Evolutionary conservation across 306 rosid genomes (phyloP).

Genomic region (Abrus pulchellus): DNA sequence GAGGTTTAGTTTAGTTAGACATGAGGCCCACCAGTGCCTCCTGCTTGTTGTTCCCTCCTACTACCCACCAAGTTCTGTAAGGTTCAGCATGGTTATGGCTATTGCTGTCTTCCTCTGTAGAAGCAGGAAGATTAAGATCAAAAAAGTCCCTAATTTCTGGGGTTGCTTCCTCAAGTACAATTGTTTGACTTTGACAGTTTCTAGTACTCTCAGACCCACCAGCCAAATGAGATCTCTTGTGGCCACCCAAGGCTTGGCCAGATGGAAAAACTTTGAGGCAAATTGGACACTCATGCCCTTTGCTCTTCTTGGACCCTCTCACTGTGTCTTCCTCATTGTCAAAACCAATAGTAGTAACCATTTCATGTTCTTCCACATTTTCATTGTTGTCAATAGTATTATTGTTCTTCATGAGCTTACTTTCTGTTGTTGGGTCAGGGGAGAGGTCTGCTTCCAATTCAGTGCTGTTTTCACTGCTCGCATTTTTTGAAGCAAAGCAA

Average conservation of each 20-base stretch:
- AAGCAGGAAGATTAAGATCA: slow-evolving; percentile 92
- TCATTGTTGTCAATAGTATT: slow-evolving; percentile 9
- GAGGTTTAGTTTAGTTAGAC: slow-evolving; percentile 52
- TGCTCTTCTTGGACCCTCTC: slow-evolving; percentile 56
- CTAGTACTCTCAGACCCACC: slow-evolving; percentile 52
- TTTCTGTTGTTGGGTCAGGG: slow-evolving; percentile 55
- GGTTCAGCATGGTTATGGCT: slow-evolving; percentile 51
- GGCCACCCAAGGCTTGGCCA: slow-evolving; percentile 98
- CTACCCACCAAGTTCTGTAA: slow-evolving; percentile 66
- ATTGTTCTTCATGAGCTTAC: slow-evolving; percentile 49
- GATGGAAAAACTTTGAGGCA: slow-evolving; percentile 77
- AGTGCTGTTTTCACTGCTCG: slow-evolving; percentile 69
- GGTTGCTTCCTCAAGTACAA: slow-evolving; percentile 52
- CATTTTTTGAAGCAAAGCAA: slow-evolving; percentile 67
- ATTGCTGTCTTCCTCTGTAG: slow-evolving; percentile 66
- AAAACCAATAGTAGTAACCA: slow-evolving; percentile 20
- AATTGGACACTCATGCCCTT: slow-evolving; percentile 76
- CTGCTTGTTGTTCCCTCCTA: slow-evolving; percentile 55
- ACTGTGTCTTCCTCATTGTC: slow-evolving; percentile 34
- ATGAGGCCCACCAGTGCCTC: slow-evolving; percentile 61
- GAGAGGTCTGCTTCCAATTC: slow-evolving; percentile 60
- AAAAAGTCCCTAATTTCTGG: slow-evolving; percentile 74
- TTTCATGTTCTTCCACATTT: slow-evolving; percentile 42
- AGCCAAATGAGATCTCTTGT: slow-evolving; percentile 85
- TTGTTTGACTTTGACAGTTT: slow-evolving; percentile 44